phyloP scores from a whole-genome alignment of 257 asterid species.

The Pogostemon cablin region DNA sequence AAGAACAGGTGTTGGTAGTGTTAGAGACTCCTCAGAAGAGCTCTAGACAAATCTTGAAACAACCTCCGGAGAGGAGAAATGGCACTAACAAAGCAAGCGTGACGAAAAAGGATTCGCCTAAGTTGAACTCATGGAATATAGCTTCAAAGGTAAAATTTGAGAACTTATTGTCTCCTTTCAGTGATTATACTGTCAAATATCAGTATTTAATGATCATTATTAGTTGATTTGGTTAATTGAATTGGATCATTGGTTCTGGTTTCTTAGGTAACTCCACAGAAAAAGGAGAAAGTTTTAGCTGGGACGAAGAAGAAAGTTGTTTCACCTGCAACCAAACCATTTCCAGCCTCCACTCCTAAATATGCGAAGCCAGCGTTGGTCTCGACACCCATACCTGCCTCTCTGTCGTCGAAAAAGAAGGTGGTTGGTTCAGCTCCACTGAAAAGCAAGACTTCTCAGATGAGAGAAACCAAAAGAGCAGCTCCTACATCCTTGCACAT shows the following conservation, averaged over 20 bases:
- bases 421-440: constrained; percentile 40
- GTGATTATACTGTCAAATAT: neutral
- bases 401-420: constrained; percentile 52
- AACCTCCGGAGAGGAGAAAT: constrained; percentile 40
- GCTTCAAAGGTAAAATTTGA: constrained; percentile 58
- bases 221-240: constrained; percentile 29
- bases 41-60: constrained; percentile 31
- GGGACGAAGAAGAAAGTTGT: constrained; percentile 50
- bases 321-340: constrained; percentile 50
- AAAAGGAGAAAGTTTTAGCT: constrained; percentile 44
- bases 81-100: constrained; percentile 34
- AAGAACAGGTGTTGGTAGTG: constrained; percentile 34
- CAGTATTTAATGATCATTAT: neutral
- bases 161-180: constrained; percentile 15
- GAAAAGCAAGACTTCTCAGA: constrained; percentile 41
- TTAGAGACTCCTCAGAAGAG: constrained; percentile 38
- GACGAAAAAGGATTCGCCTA: constrained; percentile 44
- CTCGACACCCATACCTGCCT: constrained; percentile 43
- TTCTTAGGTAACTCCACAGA: constrained; percentile 55
- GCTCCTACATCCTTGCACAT: constrained; percentile 72
- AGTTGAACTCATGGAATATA: constrained; percentile 36
- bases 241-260: constrained; percentile 15
- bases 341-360: constrained; percentile 47
- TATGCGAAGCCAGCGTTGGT: constrained; percentile 42
- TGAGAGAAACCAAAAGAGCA: constrained; percentile 47